Percentiles rank a stretch among this genome's conserved stretches.
These are phyloP conservation scores for Ambrosia artemisiifolia DNA, from an alignment of 129 eudicot genomes.

Conservation along the genomic window DNA sequence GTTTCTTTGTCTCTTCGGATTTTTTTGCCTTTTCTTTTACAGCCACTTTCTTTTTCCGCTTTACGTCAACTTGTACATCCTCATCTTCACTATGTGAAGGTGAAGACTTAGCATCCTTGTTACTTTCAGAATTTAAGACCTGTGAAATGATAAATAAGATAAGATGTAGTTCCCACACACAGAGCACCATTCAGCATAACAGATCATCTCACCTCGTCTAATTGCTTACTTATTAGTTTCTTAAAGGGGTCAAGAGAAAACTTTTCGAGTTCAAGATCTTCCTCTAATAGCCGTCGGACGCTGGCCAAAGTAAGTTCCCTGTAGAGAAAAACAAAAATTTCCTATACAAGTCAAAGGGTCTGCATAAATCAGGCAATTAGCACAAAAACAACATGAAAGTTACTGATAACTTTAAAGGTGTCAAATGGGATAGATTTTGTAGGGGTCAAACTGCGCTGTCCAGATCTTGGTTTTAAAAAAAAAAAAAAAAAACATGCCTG, in stretches of 20 bases:
- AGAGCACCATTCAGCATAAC: not conserved
- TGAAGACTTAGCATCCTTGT: slow-evolving; percentile 42
- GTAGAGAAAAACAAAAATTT: slow-evolving; percentile 12
- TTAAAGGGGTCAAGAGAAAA: slow-evolving; percentile 65
- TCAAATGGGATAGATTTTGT: too few relatives aligned
- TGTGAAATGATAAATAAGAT: slow-evolving; percentile 14
- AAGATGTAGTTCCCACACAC: not conserved
- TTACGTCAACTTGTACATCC: slow-evolving; percentile 39
- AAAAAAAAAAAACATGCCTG: too few relatives aligned
- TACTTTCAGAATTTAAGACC: slow-evolving; percentile 47
- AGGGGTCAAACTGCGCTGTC: too few relatives aligned
- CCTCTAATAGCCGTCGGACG: slow-evolving; percentile 83
- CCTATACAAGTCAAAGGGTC: not conserved
- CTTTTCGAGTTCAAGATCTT: slow-evolving; percentile 73
- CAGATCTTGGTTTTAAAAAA: too few relatives aligned
- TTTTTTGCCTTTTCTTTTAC: slow-evolving; percentile 43
- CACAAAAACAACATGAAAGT: slow-evolving; percentile 3
- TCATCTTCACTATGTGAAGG: slow-evolving; percentile 43
- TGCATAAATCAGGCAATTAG: not conserved
- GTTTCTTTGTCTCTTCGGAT: slow-evolving; percentile 53
- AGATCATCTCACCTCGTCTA: slow-evolving; percentile 61
- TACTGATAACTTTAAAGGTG: not conserved
- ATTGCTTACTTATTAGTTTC: slow-evolving; percentile 56
- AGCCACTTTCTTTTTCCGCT: slow-evolving; percentile 47
- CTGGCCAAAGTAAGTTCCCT: slow-evolving; percentile 67